Evolutionary conservation across 2,329 filamentous ascomycete species (phyloP).

Genomic region (Fusarium humuli): DNA sequence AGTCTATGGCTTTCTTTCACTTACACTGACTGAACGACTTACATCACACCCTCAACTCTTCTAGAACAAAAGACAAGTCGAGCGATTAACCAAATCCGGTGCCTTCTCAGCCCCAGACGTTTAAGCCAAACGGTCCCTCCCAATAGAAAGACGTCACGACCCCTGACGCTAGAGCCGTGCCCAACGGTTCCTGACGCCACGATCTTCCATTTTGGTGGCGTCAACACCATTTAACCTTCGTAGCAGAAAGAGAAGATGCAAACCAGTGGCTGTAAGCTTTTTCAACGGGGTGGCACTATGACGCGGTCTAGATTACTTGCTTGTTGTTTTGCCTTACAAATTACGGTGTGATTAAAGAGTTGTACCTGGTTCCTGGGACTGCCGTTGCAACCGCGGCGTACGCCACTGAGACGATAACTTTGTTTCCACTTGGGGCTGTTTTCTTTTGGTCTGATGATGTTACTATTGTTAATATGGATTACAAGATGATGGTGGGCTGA

Average conservation of each 20-base stretch:
- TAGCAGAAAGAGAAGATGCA: background rate
- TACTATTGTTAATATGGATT: background rate
- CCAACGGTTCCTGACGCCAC: slow-evolving; percentile 30
- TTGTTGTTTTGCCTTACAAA: background rate
- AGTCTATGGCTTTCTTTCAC: background rate
- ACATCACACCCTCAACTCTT: slow-evolving; percentile 11
- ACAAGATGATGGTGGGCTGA: background rate
- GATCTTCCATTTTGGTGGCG: slow-evolving; percentile 31
- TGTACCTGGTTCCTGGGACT: slow-evolving; percentile 7
- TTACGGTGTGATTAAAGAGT: slow-evolving; percentile 13
- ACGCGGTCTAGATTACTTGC: slow-evolving; percentile 4
- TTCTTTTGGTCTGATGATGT: slow-evolving; percentile 10
- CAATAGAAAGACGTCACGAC: slow-evolving; percentile 4
- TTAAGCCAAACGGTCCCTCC: slow-evolving; percentile 21
- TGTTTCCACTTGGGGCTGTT: slow-evolving; percentile 21
- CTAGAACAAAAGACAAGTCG: slow-evolving; percentile 16
- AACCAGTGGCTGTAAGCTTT: slow-evolving; percentile 19
- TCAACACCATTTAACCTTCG: slow-evolving; percentile 22
- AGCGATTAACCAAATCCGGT: slow-evolving; percentile 30
- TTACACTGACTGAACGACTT: background rate
- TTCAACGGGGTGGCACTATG: background rate
- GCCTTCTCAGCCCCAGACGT: slow-evolving; percentile 17
- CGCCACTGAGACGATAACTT: slow-evolving; percentile 23
- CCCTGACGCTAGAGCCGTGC: slow-evolving; percentile 26
- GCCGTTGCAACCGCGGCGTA: slow-evolving; percentile 1